phyloP scores from a whole-genome alignment of 2,329 filamentous ascomycete species.

The Trichoderma lentiforme region DNA sequence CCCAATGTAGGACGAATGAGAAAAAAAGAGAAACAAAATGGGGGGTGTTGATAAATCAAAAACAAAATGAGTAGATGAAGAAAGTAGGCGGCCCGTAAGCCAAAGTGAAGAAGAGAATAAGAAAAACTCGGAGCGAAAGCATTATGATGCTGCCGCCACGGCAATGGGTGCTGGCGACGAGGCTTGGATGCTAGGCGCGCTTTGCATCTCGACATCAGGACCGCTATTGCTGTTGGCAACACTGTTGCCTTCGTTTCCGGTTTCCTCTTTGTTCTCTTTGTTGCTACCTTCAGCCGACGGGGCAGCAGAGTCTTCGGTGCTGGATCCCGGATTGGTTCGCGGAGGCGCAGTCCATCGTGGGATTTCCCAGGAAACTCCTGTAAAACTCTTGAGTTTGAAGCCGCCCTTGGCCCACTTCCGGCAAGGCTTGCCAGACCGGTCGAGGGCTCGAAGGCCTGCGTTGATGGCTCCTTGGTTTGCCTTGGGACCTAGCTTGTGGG shows the following conservation, averaged over 20 bases:
- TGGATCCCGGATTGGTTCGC: conserved; percentile 48
- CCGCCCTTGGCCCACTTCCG: conserved; percentile 84
- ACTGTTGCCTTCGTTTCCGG: conserved; percentile 50
- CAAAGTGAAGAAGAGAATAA: neutral
- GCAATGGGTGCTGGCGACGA: conserved; percentile 51
- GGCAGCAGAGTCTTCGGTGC: conserved; percentile 44
- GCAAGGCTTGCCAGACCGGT: conserved; percentile 87
- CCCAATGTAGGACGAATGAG: neutral
- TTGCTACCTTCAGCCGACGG: conserved; percentile 49
- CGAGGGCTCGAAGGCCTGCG: conserved; percentile 87
- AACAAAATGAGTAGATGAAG: neutral
- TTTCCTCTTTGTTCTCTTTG: conserved; percentile 64
- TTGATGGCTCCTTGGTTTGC: conserved; percentile 98
- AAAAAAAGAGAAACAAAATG: neutral
- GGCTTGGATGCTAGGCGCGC: conserved; percentile 48
- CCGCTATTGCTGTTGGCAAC: conserved; percentile 43
- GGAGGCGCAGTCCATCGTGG: conserved; percentile 76
- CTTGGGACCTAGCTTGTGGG: conserved; percentile 89
- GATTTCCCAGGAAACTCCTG: conserved; percentile 78
- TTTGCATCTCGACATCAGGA: conserved; percentile 52
- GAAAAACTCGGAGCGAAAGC: neutral
- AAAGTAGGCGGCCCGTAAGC: neutral
- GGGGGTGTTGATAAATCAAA: neutral
- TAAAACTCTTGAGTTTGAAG: conserved; percentile 88
- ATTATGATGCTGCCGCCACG: conserved; percentile 44